phyloP scores from a whole-genome alignment of 345 rosid species.

The Carallia brachiata region DNA sequence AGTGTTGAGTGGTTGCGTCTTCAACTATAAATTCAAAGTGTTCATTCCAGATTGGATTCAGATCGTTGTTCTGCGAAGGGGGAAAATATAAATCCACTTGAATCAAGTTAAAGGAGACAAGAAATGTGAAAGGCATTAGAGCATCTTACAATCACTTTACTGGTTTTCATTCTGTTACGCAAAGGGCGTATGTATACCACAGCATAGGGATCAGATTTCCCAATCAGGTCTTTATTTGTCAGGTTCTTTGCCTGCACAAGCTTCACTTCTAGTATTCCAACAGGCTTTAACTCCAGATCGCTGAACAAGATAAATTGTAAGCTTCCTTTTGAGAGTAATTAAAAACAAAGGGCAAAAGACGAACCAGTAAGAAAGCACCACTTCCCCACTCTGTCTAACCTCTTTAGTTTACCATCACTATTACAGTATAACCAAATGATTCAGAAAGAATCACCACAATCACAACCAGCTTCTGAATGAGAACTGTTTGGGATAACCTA shows the following conservation, averaged over 20 bases:
- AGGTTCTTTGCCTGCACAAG: constrained; percentile 93
- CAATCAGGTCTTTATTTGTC: constrained; percentile 91
- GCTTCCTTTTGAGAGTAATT: constrained; percentile 3
- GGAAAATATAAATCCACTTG: constrained; percentile 13
- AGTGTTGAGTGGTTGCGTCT: constrained; percentile 86
- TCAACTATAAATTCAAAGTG: constrained; percentile 88
- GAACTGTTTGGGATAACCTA: no score
- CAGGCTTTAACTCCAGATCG: constrained; percentile 90
- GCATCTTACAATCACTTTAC: constrained; percentile 75
- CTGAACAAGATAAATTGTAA: constrained; percentile 45
- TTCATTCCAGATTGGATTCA: constrained; percentile 98
- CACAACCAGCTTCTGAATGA: no score
- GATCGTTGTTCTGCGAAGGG: constrained; percentile 70
- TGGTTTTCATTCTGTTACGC: constrained; percentile 67
- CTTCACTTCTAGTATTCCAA: constrained; percentile 89
- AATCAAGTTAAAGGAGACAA: constrained; percentile 11
- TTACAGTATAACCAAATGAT: neutral
- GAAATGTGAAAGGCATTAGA: constrained; percentile 3
- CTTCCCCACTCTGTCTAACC: constrained; percentile 2
- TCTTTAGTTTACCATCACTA: neutral
- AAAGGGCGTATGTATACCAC: constrained; percentile 75
- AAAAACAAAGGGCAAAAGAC: neutral
- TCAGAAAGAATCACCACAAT: no score
- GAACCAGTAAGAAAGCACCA: constrained; percentile 9
- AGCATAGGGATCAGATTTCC: constrained; percentile 98